Conservation (phyloP, 2,329 filamentous ascomycete genomes). For the Hypoxylon sp. region DNA sequence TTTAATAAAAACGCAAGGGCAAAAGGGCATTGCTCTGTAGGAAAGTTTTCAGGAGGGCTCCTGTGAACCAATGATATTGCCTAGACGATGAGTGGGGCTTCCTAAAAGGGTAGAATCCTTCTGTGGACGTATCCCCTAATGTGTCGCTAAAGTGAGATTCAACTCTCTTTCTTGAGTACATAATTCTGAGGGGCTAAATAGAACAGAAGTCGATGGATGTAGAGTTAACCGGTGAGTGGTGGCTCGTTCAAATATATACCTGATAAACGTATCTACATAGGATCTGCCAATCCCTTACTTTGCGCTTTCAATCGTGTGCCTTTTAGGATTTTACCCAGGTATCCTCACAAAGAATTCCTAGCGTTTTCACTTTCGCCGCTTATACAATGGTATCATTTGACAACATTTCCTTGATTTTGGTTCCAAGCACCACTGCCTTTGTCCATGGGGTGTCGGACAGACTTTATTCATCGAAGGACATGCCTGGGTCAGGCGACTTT, state of each 20-base stretch:
- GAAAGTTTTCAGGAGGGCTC: background rate
- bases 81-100: background rate
- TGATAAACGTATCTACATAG: too few relatives aligned
- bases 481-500: background rate
- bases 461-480: background rate
- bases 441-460: background rate
- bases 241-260: too few relatives aligned
- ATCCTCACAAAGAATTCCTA: background rate
- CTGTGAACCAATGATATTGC: conserved; percentile 2
- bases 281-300: background rate
- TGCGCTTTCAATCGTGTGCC: background rate
- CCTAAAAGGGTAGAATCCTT: conserved; percentile 11
- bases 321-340: background rate
- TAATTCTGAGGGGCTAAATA: too few relatives aligned
- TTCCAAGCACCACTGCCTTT: background rate
- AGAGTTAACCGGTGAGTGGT: too few relatives aligned
- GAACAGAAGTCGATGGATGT: too few relatives aligned
- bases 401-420: background rate
- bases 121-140: too few relatives aligned
- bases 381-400: background rate
- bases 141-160: background rate
- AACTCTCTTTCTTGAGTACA: background rate
- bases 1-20: background rate
- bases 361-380: background rate
- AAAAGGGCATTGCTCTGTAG: background rate